Evolutionary conservation across 2,329 filamentous ascomycete genomes (phyloP).

Genomic region (Grosmannia serpens): DNA sequence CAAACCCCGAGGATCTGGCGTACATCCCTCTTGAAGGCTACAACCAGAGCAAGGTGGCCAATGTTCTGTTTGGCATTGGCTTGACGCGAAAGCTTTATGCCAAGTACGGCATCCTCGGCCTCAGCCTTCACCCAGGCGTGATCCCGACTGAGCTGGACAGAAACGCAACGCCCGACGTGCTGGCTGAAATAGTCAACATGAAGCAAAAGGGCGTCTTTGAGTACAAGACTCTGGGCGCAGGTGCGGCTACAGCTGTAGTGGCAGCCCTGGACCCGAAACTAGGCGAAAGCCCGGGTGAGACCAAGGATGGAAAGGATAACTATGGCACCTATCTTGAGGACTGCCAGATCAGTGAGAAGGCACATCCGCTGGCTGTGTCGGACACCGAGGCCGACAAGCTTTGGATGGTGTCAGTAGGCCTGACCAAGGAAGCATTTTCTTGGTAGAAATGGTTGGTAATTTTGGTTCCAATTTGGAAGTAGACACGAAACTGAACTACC

Average conservation of each 20-base stretch:
- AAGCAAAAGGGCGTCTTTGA: not conserved
- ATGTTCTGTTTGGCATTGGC: conserved; percentile 32
- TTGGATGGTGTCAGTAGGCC: conserved; percentile 28
- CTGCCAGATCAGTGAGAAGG: conserved; percentile 21
- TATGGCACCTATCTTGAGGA: conserved; percentile 24
- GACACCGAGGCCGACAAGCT: conserved; percentile 23
- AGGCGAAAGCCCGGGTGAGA: conserved; percentile 21
- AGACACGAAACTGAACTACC: not conserved
- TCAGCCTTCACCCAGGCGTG: conserved; percentile 7
- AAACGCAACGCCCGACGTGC: not conserved
- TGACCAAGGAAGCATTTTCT: conserved; percentile 25
- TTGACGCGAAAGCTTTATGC: conserved; percentile 27
- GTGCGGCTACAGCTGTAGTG: conserved; percentile 28
- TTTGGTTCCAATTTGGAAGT: not conserved
- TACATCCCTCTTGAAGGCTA: conserved; percentile 30
- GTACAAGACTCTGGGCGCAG: conserved; percentile 18
- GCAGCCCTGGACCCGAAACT: conserved; percentile 24
- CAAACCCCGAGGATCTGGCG: conserved; percentile 19
- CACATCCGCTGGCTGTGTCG: conserved; percentile 5
- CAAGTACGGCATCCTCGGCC: conserved; percentile 22
- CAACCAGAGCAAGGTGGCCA: conserved; percentile 38
- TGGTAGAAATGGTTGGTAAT: no score
- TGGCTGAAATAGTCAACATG: not conserved
- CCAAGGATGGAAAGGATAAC: not conserved
- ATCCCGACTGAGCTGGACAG: conserved; percentile 4